phyloP scores from a whole-genome alignment of 805 yeast genomes.

The Lachancea cidri region DNA sequence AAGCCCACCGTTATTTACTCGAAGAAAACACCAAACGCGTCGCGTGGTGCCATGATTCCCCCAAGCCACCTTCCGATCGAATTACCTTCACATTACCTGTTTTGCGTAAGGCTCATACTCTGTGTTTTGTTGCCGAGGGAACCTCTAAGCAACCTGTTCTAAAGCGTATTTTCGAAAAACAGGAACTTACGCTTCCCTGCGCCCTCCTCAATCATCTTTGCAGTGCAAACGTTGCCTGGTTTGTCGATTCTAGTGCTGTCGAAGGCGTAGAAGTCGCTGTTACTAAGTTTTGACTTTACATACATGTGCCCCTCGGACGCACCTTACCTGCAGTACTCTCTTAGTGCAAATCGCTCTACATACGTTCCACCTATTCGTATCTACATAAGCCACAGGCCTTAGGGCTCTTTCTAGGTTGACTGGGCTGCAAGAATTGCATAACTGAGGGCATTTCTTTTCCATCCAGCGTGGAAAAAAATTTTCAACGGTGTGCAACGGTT shows the following conservation, averaged over 20 bases:
- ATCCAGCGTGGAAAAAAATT: background rate
- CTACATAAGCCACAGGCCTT: background rate
- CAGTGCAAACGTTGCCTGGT: conserved; percentile 64
- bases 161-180: conserved; percentile 59
- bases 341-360: background rate
- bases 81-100: conserved; percentile 84
- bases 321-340: background rate
- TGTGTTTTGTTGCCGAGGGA: conserved; percentile 89
- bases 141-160: conserved; percentile 72
- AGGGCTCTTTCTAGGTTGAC: background rate
- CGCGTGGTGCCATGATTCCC: conserved; percentile 71
- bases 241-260: conserved; percentile 75
- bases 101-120: conserved; percentile 40
- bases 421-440: background rate
- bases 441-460: background rate
- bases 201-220: conserved; percentile 62
- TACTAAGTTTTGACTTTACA: background rate
- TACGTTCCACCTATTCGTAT: background rate
- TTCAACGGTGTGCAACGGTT: background rate
- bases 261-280: conserved; percentile 34
- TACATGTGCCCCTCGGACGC: background rate
- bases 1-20: conserved; percentile 49
- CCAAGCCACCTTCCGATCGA: conserved; percentile 92
- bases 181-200: conserved; percentile 54
- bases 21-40: conserved; percentile 47